Percentiles rank a stretch among this genome's conserved stretches.
phyloP scores from a whole-genome alignment of 257 asterid genomes.

The Capsicum chinense region DNA sequence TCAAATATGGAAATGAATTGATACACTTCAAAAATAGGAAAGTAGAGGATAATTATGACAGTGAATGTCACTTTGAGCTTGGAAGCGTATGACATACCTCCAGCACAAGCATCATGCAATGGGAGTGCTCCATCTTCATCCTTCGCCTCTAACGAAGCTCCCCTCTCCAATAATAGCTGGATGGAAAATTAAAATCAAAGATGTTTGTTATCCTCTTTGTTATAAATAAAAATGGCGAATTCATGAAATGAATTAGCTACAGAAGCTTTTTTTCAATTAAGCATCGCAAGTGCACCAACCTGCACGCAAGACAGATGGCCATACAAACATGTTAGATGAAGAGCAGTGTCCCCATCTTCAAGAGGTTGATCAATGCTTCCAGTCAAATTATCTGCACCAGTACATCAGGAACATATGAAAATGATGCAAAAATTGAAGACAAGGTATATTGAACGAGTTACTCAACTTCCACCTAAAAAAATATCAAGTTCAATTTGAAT shows the following conservation, averaged over 20 bases:
- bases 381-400: constrained; percentile 57
- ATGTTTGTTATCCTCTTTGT: neutral
- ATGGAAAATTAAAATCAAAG: neutral
- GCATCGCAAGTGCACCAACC: constrained; percentile 42
- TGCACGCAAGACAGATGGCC: constrained; percentile 85
- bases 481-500: neutral
- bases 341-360: constrained; percentile 96
- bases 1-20: neutral
- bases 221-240: neutral
- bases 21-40: neutral
- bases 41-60: neutral
- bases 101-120: constrained; percentile 91
- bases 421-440: constrained; percentile 7
- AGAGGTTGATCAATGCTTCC: constrained; percentile 79
- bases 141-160: constrained; percentile 69
- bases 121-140: constrained; percentile 88
- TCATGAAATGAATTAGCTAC: neutral
- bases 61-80: neutral
- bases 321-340: constrained; percentile 84
- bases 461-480: neutral
- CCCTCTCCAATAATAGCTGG: constrained; percentile 77
- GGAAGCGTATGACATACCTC: constrained; percentile 48
- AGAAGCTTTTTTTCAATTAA: neutral
- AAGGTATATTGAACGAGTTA: neutral
- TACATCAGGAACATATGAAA: constrained; percentile 30